These are phyloP conservation scores for Rhodotorula glutinis DNA, from an alignment of 1,284 basidiomycete genomes.

Conservation along the genomic window DNA sequence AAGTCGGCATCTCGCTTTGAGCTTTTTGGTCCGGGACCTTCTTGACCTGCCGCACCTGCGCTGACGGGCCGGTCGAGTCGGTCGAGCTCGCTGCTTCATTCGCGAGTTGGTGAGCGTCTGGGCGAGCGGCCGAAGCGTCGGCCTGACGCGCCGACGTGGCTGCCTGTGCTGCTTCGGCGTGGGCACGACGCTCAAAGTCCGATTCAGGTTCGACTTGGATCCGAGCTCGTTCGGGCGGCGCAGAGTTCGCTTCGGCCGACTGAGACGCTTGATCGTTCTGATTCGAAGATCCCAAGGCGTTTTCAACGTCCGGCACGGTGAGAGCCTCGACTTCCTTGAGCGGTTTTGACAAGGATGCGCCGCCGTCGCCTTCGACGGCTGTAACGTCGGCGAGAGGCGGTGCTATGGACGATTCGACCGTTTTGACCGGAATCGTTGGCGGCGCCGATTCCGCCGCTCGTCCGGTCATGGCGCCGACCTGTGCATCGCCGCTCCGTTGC, in stretches of 20 bases:
- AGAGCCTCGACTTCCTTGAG: constrained; percentile 24
- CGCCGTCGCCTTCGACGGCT: constrained; percentile 25
- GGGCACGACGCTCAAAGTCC: neutral
- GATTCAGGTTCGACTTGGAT: neutral
- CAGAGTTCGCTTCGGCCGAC: too few relatives aligned
- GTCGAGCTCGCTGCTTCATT: neutral
- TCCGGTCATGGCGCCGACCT: constrained; percentile 1
- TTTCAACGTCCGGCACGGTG: neutral
- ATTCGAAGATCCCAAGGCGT: neutral
- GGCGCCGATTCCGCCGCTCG: neutral
- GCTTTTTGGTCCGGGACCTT: neutral
- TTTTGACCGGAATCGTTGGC: neutral
- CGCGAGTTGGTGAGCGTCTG: neutral
- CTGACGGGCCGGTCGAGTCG: neutral
- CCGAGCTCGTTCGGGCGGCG: neutral
- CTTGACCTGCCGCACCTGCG: constrained; percentile 16
- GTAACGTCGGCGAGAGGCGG: constrained; percentile 1
- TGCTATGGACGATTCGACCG: neutral
- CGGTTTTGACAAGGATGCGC: constrained; percentile 23
- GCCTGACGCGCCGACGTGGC: neutral
- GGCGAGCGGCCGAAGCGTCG: neutral
- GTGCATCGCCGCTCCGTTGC: neutral
- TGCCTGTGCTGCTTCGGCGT: neutral
- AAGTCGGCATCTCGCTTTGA: constrained; percentile 22
- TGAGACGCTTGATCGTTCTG: neutral